Base-by-base conservation (phyloP, 352 stramenopile genomes). In the Pythium myriotylum region DNA sequence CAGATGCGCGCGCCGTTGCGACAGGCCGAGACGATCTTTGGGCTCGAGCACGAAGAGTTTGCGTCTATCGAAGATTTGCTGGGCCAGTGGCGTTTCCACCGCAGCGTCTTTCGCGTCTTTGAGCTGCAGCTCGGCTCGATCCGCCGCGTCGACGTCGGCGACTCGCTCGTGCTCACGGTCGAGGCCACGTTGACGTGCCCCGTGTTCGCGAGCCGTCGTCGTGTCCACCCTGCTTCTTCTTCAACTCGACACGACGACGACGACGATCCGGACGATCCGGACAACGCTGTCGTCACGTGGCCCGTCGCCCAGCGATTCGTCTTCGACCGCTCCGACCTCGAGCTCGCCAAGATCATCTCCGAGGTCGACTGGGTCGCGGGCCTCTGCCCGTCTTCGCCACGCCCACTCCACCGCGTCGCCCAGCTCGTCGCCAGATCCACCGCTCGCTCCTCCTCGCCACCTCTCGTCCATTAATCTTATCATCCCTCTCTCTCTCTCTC, bases 281-380 rank as follows among this genome's bases (percentile, higher is more conserved):
- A 64, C 19, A 37, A 78, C 7, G 45, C 71, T 4, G 48, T 37
- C 39, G 42, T 69, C 13, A 54, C 52, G 29, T 84, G 72, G 14
- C 70, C 77, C 24, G 59, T 84, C 22, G 65, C 59, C 19, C 77
- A 84, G 27, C 74, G 77, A 14, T 84, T 82, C 23, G 70, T 84
- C 43, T 80, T 84, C 49, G 65, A 82, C 29, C 32, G 37, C 3
- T 27, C 42, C 0, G 29, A 74, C 10, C 51, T 57, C n/a, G 23
- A 61, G 0, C 49, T 82, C 33, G 71, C 66, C 16, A 73, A 70
- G 17, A 73, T 86, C 45, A 82, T 75, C 0, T 81, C 70, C 6
- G 77, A 86, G 37, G 70, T 84, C 40, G 75, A 86, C 53, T 70
- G 79, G 48, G 35, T 84, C 0, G 56, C 59, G 4, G 77, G 70